Evolutionary conservation across 345 rosid genomes (phyloP), one percentile per base, ranked within the genome.

Genomic region (Erodium maritimum): DNA sequence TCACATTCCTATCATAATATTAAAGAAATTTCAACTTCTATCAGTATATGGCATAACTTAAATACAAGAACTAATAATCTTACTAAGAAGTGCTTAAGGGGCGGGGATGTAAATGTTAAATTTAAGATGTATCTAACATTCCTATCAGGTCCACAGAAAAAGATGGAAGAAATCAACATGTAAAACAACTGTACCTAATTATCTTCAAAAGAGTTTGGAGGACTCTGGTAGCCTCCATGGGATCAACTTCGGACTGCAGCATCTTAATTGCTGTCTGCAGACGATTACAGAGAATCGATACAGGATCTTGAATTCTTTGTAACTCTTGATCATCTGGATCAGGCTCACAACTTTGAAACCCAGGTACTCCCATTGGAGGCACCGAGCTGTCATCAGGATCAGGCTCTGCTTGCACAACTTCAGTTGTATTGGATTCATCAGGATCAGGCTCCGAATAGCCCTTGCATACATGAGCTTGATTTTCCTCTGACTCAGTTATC

Each of bases 281-380:
- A 60, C 79, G 86, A 60, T 69, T 70, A 66, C 88, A 79, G 53
- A 84, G 60, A 67, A 65, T 65, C 34, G 82, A 57, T 62, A 87
- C 87, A 52, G 96, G 76, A 70, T 87, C 88, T 71, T 81, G 95
- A 33, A 89, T 93, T 69, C 88, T 83, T 56, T 63, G 78, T 58
- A 89, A 53, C 79, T 87, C 99, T 69, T 72, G 65, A 63, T 84
- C 86, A 69, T 85, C 91, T 56, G 86, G 95, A 74, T 79, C 86
- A 2, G 88, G 91, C 68, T 89, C 95, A 67, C 77, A 78, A 21
- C 72, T 76, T 56, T 75, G 73, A 77, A 76, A 69, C 63, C 60
- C 37, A 22, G 78, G 71, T 62, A 67, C 62, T 60, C 61, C 73
- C 57, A 12, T 64, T 14, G 65, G 73, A 2, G 56, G 62, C 19